phyloP scores from a whole-genome alignment of 106 monocot genomes.

The Amphibolis antarctica region DNA sequence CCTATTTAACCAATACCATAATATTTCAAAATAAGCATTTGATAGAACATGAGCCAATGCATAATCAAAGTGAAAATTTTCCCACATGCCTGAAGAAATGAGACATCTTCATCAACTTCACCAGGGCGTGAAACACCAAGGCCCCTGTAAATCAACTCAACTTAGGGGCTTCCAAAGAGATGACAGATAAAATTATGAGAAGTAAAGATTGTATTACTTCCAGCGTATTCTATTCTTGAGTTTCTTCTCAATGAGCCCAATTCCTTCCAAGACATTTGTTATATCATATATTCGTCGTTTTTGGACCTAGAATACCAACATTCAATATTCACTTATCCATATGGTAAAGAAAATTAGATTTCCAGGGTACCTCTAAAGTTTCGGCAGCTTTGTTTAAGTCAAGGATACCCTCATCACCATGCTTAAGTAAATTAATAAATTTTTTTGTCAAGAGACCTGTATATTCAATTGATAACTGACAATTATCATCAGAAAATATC shows the following conservation, averaged over 20 bases:
- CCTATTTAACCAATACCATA: too few species aligned
- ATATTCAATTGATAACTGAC: constrained; percentile 1
- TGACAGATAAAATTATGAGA: neutral
- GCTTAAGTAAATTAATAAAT: constrained; percentile 69
- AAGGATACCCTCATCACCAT: constrained; percentile 77
- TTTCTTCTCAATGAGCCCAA: constrained; percentile 86
- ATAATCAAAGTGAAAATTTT: neutral
- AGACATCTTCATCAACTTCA: constrained; percentile 36
- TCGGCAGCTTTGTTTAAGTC: constrained; percentile 94
- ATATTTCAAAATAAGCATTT: neutral
- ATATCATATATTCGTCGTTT: constrained; percentile 95
- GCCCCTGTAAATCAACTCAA: constrained; percentile 30
- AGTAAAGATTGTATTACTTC: constrained; percentile 46
- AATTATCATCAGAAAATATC: neutral
- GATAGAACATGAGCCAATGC: neutral
- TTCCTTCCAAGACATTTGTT: constrained; percentile 93
- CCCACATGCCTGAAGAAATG: constrained; percentile 48
- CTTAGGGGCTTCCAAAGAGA: neutral
- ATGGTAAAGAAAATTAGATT: too few species aligned
- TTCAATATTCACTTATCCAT: neutral
- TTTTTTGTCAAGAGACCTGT: constrained; percentile 81
- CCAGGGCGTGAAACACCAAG: constrained; percentile 45
- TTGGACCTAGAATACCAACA: constrained; percentile 39
- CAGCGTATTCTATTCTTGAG: constrained; percentile 77
- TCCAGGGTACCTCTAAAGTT: constrained; percentile 49